Percentiles rank a stretch among this genome's conserved stretches.
These are phyloP conservation scores for Solanum sitiens DNA, from an alignment of 257 asterid species.

Conservation along the genomic window DNA sequence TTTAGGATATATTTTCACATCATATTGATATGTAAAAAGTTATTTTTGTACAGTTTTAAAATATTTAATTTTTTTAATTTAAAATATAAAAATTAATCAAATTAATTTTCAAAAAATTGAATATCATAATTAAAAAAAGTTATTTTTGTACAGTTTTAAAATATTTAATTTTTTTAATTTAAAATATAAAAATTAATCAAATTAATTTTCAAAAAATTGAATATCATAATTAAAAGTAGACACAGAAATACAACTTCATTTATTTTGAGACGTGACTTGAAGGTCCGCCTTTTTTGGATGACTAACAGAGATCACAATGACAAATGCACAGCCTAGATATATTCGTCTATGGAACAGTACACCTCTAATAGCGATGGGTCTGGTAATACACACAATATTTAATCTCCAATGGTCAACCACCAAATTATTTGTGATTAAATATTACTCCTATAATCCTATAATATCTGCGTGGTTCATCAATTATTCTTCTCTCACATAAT, in stretches of 20 bases:
- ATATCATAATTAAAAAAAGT: too few relatives aligned
- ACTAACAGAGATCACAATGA: neutral
- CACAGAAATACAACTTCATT: too few relatives aligned
- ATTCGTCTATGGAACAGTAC: neutral
- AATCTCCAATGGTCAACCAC: neutral
- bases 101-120: too few relatives aligned
- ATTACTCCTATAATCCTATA: neutral
- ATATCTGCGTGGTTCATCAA: neutral
- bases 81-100: too few relatives aligned
- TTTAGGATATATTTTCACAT: too few relatives aligned
- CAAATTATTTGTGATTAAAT: neutral
- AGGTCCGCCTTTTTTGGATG: neutral
- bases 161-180: too few relatives aligned
- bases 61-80: too few relatives aligned
- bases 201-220: too few relatives aligned
- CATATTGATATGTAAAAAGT: too few relatives aligned
- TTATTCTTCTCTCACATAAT: neutral
- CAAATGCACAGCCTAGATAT: neutral
- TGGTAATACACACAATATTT: neutral
- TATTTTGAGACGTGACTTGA: neutral
- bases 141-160: accelerated
- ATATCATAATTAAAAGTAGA: too few relatives aligned
- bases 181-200: too few relatives aligned
- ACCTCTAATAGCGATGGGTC: neutral
- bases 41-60: accelerated